Conservation (phyloP, 2,329 filamentous ascomycete genomes). For the Mycogone perniciosa region DNA sequence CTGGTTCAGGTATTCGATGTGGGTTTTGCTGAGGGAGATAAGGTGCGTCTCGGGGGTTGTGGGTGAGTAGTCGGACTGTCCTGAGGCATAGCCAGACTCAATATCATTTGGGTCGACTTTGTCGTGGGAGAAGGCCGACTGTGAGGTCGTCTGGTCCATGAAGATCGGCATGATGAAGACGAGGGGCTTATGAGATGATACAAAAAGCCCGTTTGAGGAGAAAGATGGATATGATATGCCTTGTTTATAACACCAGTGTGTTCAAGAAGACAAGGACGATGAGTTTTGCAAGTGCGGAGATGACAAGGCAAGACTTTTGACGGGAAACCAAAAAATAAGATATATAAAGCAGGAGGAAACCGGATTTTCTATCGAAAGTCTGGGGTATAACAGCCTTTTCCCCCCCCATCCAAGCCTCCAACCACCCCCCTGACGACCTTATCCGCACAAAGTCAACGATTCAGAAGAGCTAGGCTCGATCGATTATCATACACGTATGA, state of each 20-base stretch:
- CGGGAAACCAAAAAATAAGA: not conserved
- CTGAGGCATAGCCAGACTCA: constrained; percentile 83
- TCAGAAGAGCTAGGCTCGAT: no score
- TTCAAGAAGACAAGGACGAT: not conserved
- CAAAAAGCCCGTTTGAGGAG: not conserved
- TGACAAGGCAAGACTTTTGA: not conserved
- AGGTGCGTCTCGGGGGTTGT: constrained; percentile 46
- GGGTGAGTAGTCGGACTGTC: constrained; percentile 34
- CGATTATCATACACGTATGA: not conserved
- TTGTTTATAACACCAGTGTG: not conserved
- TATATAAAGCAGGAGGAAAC: not conserved
- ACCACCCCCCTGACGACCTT: no score
- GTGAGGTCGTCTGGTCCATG: constrained; percentile 35
- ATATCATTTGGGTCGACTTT: constrained; percentile 41
- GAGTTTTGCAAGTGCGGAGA: not conserved
- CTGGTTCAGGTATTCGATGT: constrained; percentile 84
- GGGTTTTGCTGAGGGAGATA: constrained; percentile 78
- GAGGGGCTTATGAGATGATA: not conserved
- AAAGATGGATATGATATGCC: not conserved
- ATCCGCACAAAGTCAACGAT: no score
- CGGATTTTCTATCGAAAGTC: not conserved
- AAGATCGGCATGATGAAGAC: constrained; percentile 27
- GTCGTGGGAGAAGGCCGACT: constrained; percentile 32
- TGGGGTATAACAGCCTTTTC: not conserved
- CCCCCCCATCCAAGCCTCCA: no score